Evolutionary conservation across 129 eudicot genomes (phyloP).

Genomic region (Flaveria trinervia): DNA sequence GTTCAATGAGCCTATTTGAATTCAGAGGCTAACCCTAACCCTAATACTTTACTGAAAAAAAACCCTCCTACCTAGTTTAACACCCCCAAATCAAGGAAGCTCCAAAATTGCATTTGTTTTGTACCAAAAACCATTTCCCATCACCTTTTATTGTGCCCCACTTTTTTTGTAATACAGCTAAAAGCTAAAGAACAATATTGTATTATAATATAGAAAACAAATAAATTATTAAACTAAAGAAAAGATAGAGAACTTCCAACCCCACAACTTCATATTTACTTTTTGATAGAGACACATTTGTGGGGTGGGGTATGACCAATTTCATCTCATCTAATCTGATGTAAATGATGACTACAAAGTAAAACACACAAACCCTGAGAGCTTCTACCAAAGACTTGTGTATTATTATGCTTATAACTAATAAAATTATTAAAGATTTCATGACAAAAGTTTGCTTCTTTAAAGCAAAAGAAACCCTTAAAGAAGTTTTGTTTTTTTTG

Average conservation of each 20-base stretch:
- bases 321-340: constrained; percentile 43
- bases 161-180: constrained; percentile 68
- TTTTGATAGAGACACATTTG: constrained; percentile 53
- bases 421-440: constrained; percentile 51
- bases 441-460: constrained; percentile 35
- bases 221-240: constrained; percentile 30
- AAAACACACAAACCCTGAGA: constrained; percentile 45
- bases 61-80: constrained; percentile 38
- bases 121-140: constrained; percentile 54
- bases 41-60: constrained; percentile 27
- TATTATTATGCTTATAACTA: constrained; percentile 43
- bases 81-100: constrained; percentile 63
- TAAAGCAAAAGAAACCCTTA: constrained; percentile 35
- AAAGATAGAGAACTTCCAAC: constrained; percentile 34
- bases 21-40: constrained; percentile 43
- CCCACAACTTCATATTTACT: constrained; percentile 51
- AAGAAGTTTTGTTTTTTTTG: constrained; percentile 40
- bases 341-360: constrained; percentile 57
- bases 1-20: constrained; percentile 16
- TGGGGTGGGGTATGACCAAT: constrained; percentile 28
- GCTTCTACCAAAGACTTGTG: constrained; percentile 56
- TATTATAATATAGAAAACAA: constrained; percentile 29
- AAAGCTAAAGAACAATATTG: constrained; percentile 51
- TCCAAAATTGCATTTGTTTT: constrained; percentile 50
- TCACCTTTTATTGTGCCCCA: constrained; percentile 55